Conservation (phyloP, 139 green algal species). For the Spirogloea muscicola region DNA sequence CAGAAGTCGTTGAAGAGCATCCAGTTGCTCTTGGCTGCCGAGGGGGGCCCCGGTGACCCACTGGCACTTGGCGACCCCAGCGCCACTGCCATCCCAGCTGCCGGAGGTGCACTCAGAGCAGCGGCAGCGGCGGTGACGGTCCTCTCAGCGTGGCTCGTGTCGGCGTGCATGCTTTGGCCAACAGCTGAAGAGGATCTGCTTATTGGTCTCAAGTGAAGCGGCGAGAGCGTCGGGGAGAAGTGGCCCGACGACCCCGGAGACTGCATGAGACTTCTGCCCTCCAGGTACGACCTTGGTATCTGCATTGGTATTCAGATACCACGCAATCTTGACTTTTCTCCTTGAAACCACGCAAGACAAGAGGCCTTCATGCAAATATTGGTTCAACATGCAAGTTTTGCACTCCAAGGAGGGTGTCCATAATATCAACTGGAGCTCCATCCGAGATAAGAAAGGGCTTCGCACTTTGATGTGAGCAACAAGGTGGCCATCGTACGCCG, state of each 20-base stretch:
- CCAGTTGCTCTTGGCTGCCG: conserved; percentile 46
- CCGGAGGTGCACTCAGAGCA: not conserved
- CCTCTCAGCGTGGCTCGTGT: conserved; percentile 2
- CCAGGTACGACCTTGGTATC: not conserved
- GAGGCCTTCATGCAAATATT: not conserved
- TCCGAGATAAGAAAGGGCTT: not conserved
- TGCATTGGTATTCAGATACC: not conserved
- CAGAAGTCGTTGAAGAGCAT: conserved; percentile 83
- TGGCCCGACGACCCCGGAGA: too few species aligned
- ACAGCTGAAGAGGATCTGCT: too few species aligned
- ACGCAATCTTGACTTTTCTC: not conserved
- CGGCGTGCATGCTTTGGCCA: too few species aligned
- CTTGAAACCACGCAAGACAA: not conserved
- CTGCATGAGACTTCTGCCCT: not conserved
- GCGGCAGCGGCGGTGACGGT: conserved; percentile 1
- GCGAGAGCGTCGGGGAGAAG: too few species aligned
- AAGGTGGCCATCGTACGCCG: conserved; percentile 62
- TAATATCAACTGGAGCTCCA: not conserved
- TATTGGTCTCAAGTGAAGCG: too few species aligned
- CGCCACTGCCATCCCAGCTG: not conserved
- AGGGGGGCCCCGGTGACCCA: not conserved
- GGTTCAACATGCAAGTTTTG: not conserved
- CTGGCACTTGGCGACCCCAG: not conserved
- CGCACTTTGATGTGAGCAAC: conserved; percentile 69
- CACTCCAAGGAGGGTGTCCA: not conserved